Evolutionary conservation across 2,329 filamentous ascomycete species (phyloP).

Genomic region (Sphaerostilbella broomeana): DNA sequence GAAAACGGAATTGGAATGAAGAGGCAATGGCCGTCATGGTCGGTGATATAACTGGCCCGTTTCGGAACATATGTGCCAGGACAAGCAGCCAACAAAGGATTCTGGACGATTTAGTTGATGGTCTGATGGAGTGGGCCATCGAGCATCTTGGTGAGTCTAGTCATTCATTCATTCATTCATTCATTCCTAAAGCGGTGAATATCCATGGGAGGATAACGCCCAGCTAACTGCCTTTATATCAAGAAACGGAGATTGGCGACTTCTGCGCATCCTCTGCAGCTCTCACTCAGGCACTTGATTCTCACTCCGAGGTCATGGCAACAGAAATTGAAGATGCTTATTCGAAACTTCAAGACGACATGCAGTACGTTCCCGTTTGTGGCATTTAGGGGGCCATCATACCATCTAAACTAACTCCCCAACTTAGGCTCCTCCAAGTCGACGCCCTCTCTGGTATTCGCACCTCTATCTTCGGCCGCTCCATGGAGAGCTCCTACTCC

Average conservation of each 20-base stretch:
- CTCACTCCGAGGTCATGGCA: background rate
- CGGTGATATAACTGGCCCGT: conserved; percentile 26
- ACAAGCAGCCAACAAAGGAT: conserved; percentile 1
- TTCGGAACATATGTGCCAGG: conserved; percentile 20
- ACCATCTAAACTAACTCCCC: background rate
- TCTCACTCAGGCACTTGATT: background rate
- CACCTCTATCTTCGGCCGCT: conserved; percentile 31
- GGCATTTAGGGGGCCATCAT: too few relatives aligned
- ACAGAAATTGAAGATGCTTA: conserved; percentile 1
- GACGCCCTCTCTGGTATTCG: conserved; percentile 30
- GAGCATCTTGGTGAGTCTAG: conserved; percentile 16
- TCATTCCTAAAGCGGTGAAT: too few relatives aligned
- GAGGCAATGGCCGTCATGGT: conserved; percentile 35
- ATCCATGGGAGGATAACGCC: too few relatives aligned
- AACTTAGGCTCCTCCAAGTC: conserved; percentile 26
- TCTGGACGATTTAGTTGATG: background rate
- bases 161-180: background rate
- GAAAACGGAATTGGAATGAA: conserved; percentile 37
- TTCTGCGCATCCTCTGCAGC: background rate
- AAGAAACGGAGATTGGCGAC: too few relatives aligned
- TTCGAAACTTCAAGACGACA: background rate
- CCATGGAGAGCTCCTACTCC: conserved; percentile 31
- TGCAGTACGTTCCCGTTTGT: background rate
- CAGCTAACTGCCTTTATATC: too few relatives aligned
- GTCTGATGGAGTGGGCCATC: conserved; percentile 7